These are phyloP conservation scores for Phytopythium vexans DNA, from an alignment of 352 stramenopile genomes.

Conservation along the genomic window DNA sequence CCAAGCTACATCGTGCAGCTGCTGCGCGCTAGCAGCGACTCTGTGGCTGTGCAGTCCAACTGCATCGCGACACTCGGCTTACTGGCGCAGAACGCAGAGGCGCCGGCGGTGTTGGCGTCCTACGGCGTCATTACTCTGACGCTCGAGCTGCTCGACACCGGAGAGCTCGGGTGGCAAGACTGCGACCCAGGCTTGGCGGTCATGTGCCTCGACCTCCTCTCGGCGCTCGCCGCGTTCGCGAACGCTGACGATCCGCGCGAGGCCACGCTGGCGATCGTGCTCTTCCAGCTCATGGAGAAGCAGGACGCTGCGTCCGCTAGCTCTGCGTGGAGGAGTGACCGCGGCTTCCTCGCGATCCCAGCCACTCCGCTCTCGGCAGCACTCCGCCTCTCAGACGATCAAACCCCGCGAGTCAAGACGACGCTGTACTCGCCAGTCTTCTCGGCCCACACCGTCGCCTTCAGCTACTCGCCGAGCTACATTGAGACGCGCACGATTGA, in stretches of 20 bases:
- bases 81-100: slow-evolving; percentile 40
- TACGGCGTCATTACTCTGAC: slow-evolving; percentile 55
- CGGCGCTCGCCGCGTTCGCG: slow-evolving; percentile 55
- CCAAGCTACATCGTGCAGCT: slow-evolving; percentile 50
- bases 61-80: slow-evolving; percentile 68
- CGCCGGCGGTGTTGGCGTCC: slow-evolving; percentile 40
- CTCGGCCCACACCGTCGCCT: slow-evolving; percentile 42
- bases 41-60: slow-evolving; percentile 57
- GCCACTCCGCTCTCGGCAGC: slow-evolving; percentile 25
- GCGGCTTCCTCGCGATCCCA: slow-evolving; percentile 45
- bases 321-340: slow-evolving; percentile 48
- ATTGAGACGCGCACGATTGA: slow-evolving; percentile 63
- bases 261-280: slow-evolving; percentile 44
- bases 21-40: slow-evolving; percentile 21
- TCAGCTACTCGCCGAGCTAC: slow-evolving; percentile 44
- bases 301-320: slow-evolving; percentile 23
- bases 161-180: background rate
- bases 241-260: slow-evolving; percentile 49
- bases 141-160: slow-evolving; percentile 36
- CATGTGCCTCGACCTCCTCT: slow-evolving; percentile 71
- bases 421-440: slow-evolving; percentile 36
- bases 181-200: slow-evolving; percentile 35
- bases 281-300: slow-evolving; percentile 58
- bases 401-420: slow-evolving; percentile 23
- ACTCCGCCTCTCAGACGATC: slow-evolving; percentile 18